Evolutionary conservation across 345 rosid genomes (phyloP).

Genomic region (Crucihimalaya himalaica): DNA sequence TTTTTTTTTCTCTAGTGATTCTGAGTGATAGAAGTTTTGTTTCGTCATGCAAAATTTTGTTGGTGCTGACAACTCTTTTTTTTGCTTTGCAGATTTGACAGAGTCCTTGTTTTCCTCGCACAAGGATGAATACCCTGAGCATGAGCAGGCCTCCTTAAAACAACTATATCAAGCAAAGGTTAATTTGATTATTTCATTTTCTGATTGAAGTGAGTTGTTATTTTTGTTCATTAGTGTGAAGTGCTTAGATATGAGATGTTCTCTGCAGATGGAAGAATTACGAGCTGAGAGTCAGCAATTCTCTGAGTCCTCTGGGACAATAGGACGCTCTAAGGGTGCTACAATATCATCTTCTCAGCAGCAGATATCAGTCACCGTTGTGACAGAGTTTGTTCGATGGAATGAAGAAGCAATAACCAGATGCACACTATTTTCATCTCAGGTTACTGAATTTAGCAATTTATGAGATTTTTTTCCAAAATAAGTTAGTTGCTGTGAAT

Average conservation of each 20-base stretch:
- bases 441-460: slow-evolving; percentile 47
- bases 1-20: slow-evolving; percentile 27
- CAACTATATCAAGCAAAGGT: slow-evolving; percentile 95
- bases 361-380: slow-evolving; percentile 97
- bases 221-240: slow-evolving; percentile 14
- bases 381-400: slow-evolving; percentile 96
- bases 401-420: slow-evolving; percentile 98
- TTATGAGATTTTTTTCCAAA: not conserved
- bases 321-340: slow-evolving; percentile 94
- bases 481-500: slow-evolving; percentile 14
- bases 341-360: slow-evolving; percentile 76
- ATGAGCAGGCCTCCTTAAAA: slow-evolving; percentile 86
- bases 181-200: slow-evolving; percentile 11
- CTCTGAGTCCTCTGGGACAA: slow-evolving; percentile 80
- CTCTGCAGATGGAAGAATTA: slow-evolving; percentile 84
- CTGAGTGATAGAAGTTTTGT: slow-evolving; percentile 8
- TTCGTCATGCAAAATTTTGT: not conserved
- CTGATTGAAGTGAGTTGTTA: slow-evolving; percentile 20
- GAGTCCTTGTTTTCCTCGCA: slow-evolving; percentile 91
- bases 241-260: slow-evolving; percentile 27
- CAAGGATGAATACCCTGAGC: slow-evolving; percentile 96
- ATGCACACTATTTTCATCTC: slow-evolving; percentile 89
- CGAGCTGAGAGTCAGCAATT: slow-evolving; percentile 75
- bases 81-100: slow-evolving; percentile 64
- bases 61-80: slow-evolving; percentile 28